A percentile compares a stretch with the other conserved stretches of the same genome.
Conservation (phyloP, 1,284 basidiomycete genomes). For the Fomitopsis pinicola region DNA sequence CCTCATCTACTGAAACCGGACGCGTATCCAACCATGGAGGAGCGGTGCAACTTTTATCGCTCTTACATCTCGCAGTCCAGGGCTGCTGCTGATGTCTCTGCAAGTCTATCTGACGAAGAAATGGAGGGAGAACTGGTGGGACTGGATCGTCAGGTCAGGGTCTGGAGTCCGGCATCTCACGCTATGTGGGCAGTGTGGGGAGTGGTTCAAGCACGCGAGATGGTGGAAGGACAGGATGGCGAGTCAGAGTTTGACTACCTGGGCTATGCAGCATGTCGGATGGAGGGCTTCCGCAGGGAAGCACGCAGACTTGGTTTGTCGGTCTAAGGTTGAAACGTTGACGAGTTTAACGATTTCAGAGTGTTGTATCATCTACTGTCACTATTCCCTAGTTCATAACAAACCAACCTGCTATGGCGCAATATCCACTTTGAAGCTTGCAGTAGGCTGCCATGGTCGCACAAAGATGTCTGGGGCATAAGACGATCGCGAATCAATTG, state of each 20-base stretch:
- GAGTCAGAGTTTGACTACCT: conserved; percentile 79
- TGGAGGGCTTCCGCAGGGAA: conserved; percentile 58
- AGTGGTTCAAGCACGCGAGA: conserved; percentile 83
- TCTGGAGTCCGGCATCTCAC: conserved; percentile 87
- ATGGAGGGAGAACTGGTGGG: conserved; percentile 36
- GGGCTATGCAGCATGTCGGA: conserved; percentile 62
- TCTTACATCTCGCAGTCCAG: conserved; percentile 67
- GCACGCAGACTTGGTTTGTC: conserved; percentile 45
- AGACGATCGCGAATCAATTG: conserved; percentile 19
- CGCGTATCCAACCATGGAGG: conserved; percentile 68
- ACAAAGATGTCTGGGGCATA: neutral
- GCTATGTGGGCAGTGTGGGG: conserved; percentile 94
- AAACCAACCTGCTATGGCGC: too few relatives aligned
- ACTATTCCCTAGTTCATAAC: too few relatives aligned
- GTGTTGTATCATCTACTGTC: too few relatives aligned
- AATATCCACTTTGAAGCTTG: too few relatives aligned
- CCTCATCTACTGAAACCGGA: conserved; percentile 71
- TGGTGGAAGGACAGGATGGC: conserved; percentile 55
- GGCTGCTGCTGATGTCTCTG: conserved; percentile 12
- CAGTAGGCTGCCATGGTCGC: neutral
- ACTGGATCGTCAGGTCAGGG: conserved; percentile 73
- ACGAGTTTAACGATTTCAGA: too few relatives aligned
- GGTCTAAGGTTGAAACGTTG: neutral
- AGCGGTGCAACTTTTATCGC: conserved; percentile 80
- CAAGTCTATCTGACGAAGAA: conserved; percentile 23